phyloP scores from a whole-genome alignment of 192 early-diverging fungal species.

The Dimargaris verticillata region DNA sequence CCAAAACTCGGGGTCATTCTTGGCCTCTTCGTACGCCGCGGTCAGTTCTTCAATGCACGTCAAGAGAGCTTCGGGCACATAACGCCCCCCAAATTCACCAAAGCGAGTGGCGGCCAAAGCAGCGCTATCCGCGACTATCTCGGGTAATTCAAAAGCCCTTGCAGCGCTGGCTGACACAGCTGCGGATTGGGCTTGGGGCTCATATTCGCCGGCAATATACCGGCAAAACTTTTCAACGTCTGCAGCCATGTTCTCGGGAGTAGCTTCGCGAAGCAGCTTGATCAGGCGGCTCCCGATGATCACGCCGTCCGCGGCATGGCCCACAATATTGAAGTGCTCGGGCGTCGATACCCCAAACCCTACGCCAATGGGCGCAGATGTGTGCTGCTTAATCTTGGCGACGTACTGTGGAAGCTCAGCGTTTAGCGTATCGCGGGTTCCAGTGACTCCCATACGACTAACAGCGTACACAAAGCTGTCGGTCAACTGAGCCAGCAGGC shows the following conservation, averaged over 20 bases:
- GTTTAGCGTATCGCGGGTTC: constrained; percentile 50
- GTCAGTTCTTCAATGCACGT: constrained; percentile 86
- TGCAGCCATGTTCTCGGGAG: constrained; percentile 20
- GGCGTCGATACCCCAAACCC: constrained; percentile 89
- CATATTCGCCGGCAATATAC: constrained; percentile 30
- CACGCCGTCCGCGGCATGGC: constrained; percentile 78
- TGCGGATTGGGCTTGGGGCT: constrained; percentile 6
- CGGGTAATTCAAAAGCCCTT: background rate
- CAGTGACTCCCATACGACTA: constrained; percentile 85
- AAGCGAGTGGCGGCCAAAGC: constrained; percentile 42
- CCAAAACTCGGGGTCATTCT: constrained; percentile 82
- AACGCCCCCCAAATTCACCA: constrained; percentile 92
- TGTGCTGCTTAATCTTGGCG: constrained; percentile 62
- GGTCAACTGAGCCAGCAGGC: constrained; percentile 58
- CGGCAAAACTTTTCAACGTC: constrained; percentile 33
- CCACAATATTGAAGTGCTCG: constrained; percentile 79
- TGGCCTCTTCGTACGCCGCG: constrained; percentile 60
- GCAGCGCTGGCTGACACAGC: constrained; percentile 13
- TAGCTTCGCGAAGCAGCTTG: constrained; percentile 51
- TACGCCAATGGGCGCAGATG: constrained; percentile 74
- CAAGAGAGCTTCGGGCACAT: constrained; percentile 93
- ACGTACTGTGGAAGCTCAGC: constrained; percentile 53
- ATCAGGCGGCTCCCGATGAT: constrained; percentile 90
- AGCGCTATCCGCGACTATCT: constrained; percentile 11
- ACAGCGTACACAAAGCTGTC: constrained; percentile 95